Evolutionary conservation across 345 rosid genomes (phyloP), one percentile per base, ranked within the genome.

Genomic region (Lepidium aucheri): DNA sequence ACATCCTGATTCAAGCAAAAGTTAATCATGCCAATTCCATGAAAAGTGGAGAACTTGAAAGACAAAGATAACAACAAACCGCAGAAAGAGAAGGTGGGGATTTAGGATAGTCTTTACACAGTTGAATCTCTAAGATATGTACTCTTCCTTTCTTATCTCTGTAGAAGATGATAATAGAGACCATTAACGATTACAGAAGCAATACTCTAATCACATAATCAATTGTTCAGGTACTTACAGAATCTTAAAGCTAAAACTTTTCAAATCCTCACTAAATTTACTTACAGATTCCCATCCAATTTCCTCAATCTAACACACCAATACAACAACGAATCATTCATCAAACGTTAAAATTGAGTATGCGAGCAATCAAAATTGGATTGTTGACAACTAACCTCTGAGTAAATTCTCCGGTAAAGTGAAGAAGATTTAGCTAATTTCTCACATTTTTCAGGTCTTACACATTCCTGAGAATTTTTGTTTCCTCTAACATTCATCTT

Each of bases 1-100:
- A 85, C 82, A 67, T 86, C 93, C 95, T 88, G 75, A 22, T 4
- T 6, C 35, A 1, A 55, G 60, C 72, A 70, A 64, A 44, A 46
- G 32, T 49, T 10, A 45, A 42, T 36, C 34, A 24, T 7, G 51
- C 15, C 20, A 28, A 67, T 50, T 17, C 18, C 34, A 6, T 5
- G 45, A 47, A 63, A 58, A 75, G 53, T 13, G 5, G 28, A 26
- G 53, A 24, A 39, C 2, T 32, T 3, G 20, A 49, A 70, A 46
- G 33, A 55, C 33, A 54, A 16, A 53, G 60, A 60, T 4, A 60
- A 28, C 7, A 17, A 52, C 97, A 58, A 53, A 91, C 97, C 76
- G 79, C 85, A 4, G 96, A 83, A 73, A 86, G 52, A 22, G 86
- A 83, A 66, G 97, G 96, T 49, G 85, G 86, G 14, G 70, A 76